Evolutionary conservation across 108 stramenopile genomes (phyloP).

Genomic region (Cyclotella kingstonii): DNA sequence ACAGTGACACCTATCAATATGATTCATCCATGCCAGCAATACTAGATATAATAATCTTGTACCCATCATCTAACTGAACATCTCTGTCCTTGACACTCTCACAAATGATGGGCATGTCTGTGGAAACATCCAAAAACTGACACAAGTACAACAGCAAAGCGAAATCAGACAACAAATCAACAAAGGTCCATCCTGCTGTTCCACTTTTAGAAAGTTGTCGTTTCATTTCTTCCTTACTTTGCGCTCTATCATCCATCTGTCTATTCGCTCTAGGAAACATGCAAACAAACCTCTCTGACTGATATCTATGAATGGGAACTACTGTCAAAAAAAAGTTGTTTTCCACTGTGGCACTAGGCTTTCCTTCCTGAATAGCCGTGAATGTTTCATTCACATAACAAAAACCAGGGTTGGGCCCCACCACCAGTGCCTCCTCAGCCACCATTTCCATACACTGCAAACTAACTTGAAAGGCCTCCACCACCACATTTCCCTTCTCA

Average conservation of each 20-base stretch:
- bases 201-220: constrained; percentile 84
- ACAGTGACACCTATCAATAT: constrained; percentile 27
- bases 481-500: constrained; percentile 76
- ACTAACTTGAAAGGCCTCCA: constrained; percentile 94
- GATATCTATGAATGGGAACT: constrained; percentile 92
- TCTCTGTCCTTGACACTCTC: constrained; percentile 77
- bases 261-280: constrained; percentile 90
- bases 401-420: constrained; percentile 78
- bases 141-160: constrained; percentile 87
- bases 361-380: constrained; percentile 96
- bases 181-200: constrained; percentile 85
- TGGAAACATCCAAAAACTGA: constrained; percentile 71
- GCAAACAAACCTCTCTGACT: constrained; percentile 77
- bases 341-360: constrained; percentile 88
- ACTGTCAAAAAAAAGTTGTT: constrained; percentile 93
- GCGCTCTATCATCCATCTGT: constrained; percentile 63
- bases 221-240: constrained; percentile 85
- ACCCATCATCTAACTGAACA: constrained; percentile 87
- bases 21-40: constrained; percentile 81
- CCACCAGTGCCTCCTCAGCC: constrained; percentile 91
- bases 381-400: constrained; percentile 94
- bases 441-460: constrained; percentile 98
- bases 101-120: constrained; percentile 84
- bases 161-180: constrained; percentile 92
- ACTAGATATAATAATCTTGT: constrained; percentile 84